Evolutionary conservation across 108 stramenopile species (phyloP).

Genomic region (Tribonema minus): DNA sequence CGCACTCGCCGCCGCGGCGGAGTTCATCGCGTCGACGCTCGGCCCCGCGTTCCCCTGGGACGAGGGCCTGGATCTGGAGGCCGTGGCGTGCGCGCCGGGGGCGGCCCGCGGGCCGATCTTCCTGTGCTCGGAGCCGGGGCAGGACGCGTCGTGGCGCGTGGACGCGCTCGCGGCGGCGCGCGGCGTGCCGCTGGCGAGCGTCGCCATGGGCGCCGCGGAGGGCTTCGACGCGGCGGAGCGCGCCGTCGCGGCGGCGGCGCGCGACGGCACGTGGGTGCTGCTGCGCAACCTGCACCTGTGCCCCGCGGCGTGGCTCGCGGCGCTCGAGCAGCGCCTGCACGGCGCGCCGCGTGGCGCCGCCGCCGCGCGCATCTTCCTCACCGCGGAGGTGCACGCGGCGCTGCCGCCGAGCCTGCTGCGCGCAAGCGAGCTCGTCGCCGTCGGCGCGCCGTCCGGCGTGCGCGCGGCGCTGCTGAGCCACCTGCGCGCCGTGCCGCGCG

Average conservation of each 20-base stretch:
- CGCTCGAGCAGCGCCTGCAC: conserved; percentile 89
- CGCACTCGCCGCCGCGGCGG: conserved; percentile 70
- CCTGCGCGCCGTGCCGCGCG: conserved; percentile 57
- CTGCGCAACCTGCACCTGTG: conserved; percentile 96
- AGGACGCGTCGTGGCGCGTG: conserved; percentile 88
- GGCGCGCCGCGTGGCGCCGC: conserved; percentile 60
- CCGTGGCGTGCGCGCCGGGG: conserved; percentile 32
- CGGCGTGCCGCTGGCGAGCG: conserved; percentile 64
- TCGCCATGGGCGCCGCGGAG: conserved; percentile 94
- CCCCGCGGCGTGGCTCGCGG: conserved; percentile 92
- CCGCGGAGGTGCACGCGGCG: conserved; percentile 67
- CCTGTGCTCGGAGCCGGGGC: conserved; percentile 86
- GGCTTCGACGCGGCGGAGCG: conserved; percentile 78
- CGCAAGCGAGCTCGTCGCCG: conserved; percentile 54
- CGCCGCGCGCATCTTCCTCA: conserved; percentile 82
- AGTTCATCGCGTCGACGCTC: conserved; percentile 71
- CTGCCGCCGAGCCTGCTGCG: conserved; percentile 54
- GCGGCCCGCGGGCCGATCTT: conserved; percentile 63
- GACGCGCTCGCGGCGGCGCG: conserved; percentile 77
- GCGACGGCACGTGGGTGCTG: conserved; percentile 92
- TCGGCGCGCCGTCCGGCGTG: conserved; percentile 89
- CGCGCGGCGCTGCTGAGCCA: conserved; percentile 82
- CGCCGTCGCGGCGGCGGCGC: conserved; percentile 67
- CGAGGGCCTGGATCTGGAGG: conserved; percentile 47
- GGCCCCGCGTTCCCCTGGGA: conserved; percentile 49